Conservation (phyloP, 2,329 filamentous ascomycete genomes). For the Fusarium robinianum region DNA sequence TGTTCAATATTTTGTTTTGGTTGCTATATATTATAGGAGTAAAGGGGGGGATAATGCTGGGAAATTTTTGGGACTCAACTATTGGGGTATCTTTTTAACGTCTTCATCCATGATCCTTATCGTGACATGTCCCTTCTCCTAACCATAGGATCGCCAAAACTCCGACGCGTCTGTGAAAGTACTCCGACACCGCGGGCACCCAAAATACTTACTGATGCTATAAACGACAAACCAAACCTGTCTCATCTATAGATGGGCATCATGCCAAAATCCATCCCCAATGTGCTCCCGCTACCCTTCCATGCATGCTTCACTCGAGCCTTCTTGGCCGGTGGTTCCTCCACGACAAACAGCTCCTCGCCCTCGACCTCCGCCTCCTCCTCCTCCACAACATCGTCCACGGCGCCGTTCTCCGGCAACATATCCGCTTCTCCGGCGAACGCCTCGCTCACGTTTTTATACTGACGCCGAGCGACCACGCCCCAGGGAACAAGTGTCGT, state of each 20-base stretch:
- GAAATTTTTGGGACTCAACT: too few relatives aligned
- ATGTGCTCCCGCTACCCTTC: slow-evolving; percentile 1
- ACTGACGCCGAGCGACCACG: slow-evolving; percentile 21
- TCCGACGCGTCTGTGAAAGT: too few relatives aligned
- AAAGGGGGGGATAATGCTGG: too few relatives aligned
- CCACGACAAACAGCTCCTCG: slow-evolving; percentile 40
- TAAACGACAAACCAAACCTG: neutral
- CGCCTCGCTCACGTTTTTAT: slow-evolving; percentile 39
- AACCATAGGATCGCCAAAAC: too few relatives aligned
- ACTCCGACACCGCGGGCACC: neutral
- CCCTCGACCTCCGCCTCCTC: slow-evolving; percentile 9
- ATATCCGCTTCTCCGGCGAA: slow-evolving; percentile 32
- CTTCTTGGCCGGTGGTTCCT: slow-evolving; percentile 29
- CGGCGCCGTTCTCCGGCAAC: too few relatives aligned
- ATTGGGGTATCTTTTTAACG: too few relatives aligned
- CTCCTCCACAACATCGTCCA: neutral
- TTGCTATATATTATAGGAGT: too few relatives aligned
- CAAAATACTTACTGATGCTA: neutral
- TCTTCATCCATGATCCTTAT: too few relatives aligned
- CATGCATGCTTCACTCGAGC: slow-evolving; percentile 4
- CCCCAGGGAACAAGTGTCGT: slow-evolving; percentile 33
- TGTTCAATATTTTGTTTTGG: too few relatives aligned
- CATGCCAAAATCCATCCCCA: slow-evolving; percentile 9
- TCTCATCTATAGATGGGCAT: slow-evolving; percentile 12
- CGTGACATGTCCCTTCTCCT: too few relatives aligned